Percentiles rank a stretch among this genome's conserved stretches.
Evolutionary conservation across 176 grass and related monocot genomes (phyloP).

Genomic region (Raddia guianensis): DNA sequence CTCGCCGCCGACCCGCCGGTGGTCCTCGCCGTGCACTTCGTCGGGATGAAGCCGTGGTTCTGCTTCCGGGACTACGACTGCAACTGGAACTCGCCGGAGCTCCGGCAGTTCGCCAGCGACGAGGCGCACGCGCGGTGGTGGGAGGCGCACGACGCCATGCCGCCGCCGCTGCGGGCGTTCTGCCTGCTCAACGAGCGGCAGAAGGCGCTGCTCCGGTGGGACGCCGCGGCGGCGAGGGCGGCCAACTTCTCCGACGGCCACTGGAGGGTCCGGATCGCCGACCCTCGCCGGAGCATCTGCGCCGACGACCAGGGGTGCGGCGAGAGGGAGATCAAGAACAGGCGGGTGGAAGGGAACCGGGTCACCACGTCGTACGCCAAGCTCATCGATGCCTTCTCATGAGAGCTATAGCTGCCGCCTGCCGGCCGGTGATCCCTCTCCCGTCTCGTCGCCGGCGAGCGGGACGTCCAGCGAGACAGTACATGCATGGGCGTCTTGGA

Average conservation of each 20-base stretch:
- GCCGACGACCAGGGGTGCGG: slow-evolving; percentile 22
- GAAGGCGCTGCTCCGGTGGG: slow-evolving; percentile 59
- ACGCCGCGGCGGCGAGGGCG: slow-evolving; percentile 30
- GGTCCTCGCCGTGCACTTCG: slow-evolving; percentile 58
- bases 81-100: slow-evolving; percentile 58
- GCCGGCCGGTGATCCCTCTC: not conserved
- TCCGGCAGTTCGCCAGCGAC: slow-evolving; percentile 64
- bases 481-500: not conserved
- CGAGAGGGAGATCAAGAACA: slow-evolving; percentile 44
- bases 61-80: slow-evolving; percentile 74
- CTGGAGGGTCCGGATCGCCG: slow-evolving; percentile 32
- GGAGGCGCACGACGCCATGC: slow-evolving; percentile 55
- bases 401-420: not conserved
- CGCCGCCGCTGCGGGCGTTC: slow-evolving; percentile 7
- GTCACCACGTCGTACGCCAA: slow-evolving; percentile 62
- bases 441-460: not conserved
- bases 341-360: slow-evolving; percentile 46
- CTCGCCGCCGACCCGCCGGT: slow-evolving; percentile 54
- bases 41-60: slow-evolving; percentile 64
- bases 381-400: slow-evolving; percentile 47
- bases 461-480: not conserved
- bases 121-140: slow-evolving; percentile 65
- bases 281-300: slow-evolving; percentile 47
- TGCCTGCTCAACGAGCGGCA: slow-evolving; percentile 57
- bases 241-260: slow-evolving; percentile 46